Evolutionary conservation across 371 early-diverging fungal genomes (phyloP), one percentile per base, ranked within the genome.

Genomic region (Mortierella sp.): DNA sequence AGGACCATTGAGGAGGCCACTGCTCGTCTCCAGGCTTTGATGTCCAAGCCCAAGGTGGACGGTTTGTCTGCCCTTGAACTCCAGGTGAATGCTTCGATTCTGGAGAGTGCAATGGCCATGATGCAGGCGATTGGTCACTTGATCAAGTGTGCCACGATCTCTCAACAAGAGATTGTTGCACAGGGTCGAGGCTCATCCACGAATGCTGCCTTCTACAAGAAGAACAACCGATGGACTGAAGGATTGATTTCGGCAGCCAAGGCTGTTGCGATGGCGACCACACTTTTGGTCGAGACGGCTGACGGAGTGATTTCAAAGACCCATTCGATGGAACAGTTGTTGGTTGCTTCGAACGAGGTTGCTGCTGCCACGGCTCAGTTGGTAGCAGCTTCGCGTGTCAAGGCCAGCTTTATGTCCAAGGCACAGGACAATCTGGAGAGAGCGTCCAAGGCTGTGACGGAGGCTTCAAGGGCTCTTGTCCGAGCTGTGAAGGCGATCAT

Each of bases 171-270:
- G 83, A 96, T 98, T 84, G 98, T 98, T 4, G 91, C 96, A 1
- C 94, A 97, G 77, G 97, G 97, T 21, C 88, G 93, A 47, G 97
- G 96, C 1, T 80, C 90, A 2, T 88, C 91, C n/a, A 89, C 94
- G 44, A 93, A 92, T 57, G 92, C 93, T 5, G 96, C 95, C 0
- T 98, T 97, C 81, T 99, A 99, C 90, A 98, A 98, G 81, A 97
- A 98, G 88, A 95, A 99, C 85, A 96, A 96, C 86, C 91, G 97
- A 70, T 99, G 99, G 99, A 99, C 98, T 3, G 98, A 99, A 76
- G 99, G 99, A 21, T 87, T 99, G 30, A 97, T 99, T 62, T 95
- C 96, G 2, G 99, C 99, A 0, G 98, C 99, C 55, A 95, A 97
- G 82, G 90, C 97, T 0, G 97, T 99, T 1, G 97, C 98, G 4